Conservation (phyloP, 305 asterid species). For the Rubia balearica region DNA sequence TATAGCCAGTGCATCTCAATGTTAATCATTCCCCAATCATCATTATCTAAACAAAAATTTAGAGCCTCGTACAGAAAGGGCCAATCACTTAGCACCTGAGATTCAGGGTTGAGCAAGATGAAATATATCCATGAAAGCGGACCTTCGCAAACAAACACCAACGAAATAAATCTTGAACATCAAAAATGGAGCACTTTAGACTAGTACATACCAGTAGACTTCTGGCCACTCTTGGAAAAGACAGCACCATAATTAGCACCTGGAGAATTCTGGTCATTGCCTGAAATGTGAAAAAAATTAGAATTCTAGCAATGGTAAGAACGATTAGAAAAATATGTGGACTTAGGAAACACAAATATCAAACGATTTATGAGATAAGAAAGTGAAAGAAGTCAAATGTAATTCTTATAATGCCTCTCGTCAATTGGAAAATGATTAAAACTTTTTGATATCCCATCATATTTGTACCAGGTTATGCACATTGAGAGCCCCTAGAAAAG, state of each 20-base stretch:
- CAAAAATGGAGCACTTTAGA: not conserved
- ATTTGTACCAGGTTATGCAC: not conserved
- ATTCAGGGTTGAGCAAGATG: not conserved
- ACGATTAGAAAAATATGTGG: not conserved
- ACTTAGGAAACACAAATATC: not conserved
- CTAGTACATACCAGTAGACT: constrained; percentile 1
- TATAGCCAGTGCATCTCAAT: not conserved
- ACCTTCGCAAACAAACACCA: not conserved
- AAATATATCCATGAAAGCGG: not conserved
- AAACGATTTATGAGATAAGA: constrained; percentile 2
- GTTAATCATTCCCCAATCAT: not conserved
- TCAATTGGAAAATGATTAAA: not conserved
- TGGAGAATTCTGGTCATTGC: not conserved
- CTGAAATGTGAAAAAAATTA: not conserved
- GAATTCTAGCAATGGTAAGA: not conserved
- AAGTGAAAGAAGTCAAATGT: not conserved
- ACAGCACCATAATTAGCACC: constrained; percentile 3
- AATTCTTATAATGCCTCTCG: not conserved
- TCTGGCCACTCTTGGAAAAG: not conserved
- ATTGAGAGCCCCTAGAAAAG: not conserved
- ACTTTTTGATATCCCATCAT: not conserved
- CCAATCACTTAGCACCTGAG: not conserved
- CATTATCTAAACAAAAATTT: not conserved
- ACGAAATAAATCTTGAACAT: not conserved
- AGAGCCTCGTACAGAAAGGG: not conserved